These are phyloP conservation scores for Phialophora verrucosa DNA, from an alignment of 2,329 filamentous ascomycete species.

Conservation along the genomic window DNA sequence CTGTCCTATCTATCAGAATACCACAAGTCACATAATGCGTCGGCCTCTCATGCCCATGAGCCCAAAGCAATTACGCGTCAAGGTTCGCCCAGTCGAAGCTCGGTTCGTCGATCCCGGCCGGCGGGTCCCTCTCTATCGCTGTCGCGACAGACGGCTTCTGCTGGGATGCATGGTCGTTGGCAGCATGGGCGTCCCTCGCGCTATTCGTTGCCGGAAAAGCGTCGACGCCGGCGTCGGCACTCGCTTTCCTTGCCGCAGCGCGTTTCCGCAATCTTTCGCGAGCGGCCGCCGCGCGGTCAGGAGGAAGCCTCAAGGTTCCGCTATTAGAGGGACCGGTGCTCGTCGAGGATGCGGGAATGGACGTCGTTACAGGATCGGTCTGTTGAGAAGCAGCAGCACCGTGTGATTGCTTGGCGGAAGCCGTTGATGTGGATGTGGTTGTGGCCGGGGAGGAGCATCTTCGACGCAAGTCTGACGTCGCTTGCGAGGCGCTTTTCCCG, in stretches of 20 bases:
- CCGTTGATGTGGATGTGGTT: not conserved
- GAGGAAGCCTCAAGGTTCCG: constrained; percentile 20
- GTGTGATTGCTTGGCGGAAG: not conserved
- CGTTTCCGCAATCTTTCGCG: constrained; percentile 31
- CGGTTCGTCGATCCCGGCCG: constrained; percentile 21
- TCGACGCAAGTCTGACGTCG: not conserved
- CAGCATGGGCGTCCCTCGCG: not conserved
- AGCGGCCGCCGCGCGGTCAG: constrained; percentile 31
- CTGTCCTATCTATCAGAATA: not conserved
- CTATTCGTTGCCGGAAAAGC: not conserved
- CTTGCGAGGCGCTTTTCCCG: not conserved
- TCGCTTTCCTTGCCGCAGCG: constrained; percentile 28
- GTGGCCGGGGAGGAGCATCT: not conserved
- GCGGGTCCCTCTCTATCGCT: not conserved
- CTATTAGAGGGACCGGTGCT: not conserved
- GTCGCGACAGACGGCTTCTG: not conserved
- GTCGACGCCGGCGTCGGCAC: constrained; percentile 1
- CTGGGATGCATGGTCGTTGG: not conserved
- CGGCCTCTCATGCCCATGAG: not conserved
- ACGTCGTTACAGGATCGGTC: not conserved
- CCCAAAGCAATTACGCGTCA: not conserved
- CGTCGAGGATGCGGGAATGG: constrained; percentile 1
- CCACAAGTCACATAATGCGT: not conserved
- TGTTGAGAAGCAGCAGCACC: not conserved
- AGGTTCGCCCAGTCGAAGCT: constrained; percentile 37